Percentiles rank a stretch among this genome's conserved stretches.
Evolutionary conservation across 192 early-diverging fungal genomes (phyloP).

Genomic region (Glomus cerebriforme): DNA sequence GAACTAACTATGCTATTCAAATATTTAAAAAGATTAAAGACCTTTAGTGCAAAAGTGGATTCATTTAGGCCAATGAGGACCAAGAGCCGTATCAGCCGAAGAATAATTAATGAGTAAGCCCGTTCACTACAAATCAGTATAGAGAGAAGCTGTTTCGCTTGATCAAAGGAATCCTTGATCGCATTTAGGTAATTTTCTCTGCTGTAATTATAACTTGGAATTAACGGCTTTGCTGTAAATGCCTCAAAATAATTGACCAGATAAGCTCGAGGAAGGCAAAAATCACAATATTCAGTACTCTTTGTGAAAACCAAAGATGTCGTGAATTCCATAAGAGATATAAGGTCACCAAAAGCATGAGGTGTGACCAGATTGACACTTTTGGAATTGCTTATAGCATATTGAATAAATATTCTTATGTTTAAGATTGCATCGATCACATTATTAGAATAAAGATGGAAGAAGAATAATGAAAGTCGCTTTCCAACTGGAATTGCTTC

Average conservation of each 20-base stretch:
- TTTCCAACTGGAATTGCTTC: background rate
- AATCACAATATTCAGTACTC: background rate
- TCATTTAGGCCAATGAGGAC: conserved; percentile 13
- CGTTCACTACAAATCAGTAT: background rate
- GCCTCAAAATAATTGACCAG: conserved; percentile 15
- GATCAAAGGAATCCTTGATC: background rate
- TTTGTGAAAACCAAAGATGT: conserved; percentile 4
- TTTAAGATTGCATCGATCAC: background rate
- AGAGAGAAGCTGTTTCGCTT: background rate
- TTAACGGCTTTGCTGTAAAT: background rate
- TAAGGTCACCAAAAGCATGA: background rate
- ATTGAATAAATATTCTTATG: background rate
- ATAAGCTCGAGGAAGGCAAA: conserved; percentile 17
- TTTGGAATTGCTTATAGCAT: background rate
- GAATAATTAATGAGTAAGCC: background rate
- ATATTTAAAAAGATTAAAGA: background rate
- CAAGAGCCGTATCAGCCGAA: conserved; percentile 1
- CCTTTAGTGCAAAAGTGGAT: background rate
- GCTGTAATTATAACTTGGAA: background rate
- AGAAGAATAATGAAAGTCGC: conserved; percentile 4
- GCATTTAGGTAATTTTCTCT: background rate
- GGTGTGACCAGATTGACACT: background rate
- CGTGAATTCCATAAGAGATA: conserved; percentile 22
- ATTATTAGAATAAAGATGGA: background rate
- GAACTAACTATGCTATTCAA: background rate